Evolutionary conservation across 495 filamentous ascomycete genomes (phyloP).

Genomic region (Podospora comata): DNA sequence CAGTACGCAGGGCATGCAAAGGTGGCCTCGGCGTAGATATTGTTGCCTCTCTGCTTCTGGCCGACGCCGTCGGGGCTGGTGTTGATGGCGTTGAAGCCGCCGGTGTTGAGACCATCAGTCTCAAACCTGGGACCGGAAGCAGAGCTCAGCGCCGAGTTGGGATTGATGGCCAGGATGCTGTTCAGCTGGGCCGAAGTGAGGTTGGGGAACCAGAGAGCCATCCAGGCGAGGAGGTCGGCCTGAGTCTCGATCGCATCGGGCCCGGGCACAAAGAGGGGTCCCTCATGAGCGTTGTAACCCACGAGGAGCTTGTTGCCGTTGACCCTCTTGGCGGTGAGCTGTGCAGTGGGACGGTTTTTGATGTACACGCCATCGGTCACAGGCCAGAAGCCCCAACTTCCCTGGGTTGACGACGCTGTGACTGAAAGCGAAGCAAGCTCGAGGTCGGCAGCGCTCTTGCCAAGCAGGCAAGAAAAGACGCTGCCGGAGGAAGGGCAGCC

Average conservation of each 20-base stretch:
- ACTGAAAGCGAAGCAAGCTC: conserved; percentile 53
- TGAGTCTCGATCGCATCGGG: conserved; percentile 44
- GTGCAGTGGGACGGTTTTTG: conserved; percentile 48
- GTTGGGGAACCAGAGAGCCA: conserved; percentile 46
- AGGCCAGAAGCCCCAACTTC: conserved; percentile 52
- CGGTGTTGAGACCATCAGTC: conserved; percentile 25
- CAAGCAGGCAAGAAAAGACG: conserved; percentile 54
- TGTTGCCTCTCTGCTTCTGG: conserved; percentile 42
- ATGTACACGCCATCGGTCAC: conserved; percentile 61
- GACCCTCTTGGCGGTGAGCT: conserved; percentile 48
- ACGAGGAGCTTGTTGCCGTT: conserved; percentile 53
- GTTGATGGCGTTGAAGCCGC: conserved; percentile 24
- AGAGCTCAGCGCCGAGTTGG: conserved; percentile 24
- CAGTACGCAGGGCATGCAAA: conserved; percentile 63
- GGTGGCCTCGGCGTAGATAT: conserved; percentile 59
- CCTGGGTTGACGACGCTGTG: conserved; percentile 39
- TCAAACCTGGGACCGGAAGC: conserved; percentile 26
- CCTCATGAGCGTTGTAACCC: conserved; percentile 56
- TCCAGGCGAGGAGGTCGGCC: conserved; percentile 44
- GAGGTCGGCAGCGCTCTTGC: conserved; percentile 47
- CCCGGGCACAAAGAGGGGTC: conserved; percentile 35
- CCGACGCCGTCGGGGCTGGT: conserved; percentile 29
- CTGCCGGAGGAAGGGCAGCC: conserved; percentile 46
- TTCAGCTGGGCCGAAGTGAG: conserved; percentile 47
- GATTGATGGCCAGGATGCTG: conserved; percentile 37